A percentile compares a stretch with the other conserved stretches of the same genome.
phyloP scores from a whole-genome alignment of 192 early-diverging fungal species.

The Haplosporangium gracile region DNA sequence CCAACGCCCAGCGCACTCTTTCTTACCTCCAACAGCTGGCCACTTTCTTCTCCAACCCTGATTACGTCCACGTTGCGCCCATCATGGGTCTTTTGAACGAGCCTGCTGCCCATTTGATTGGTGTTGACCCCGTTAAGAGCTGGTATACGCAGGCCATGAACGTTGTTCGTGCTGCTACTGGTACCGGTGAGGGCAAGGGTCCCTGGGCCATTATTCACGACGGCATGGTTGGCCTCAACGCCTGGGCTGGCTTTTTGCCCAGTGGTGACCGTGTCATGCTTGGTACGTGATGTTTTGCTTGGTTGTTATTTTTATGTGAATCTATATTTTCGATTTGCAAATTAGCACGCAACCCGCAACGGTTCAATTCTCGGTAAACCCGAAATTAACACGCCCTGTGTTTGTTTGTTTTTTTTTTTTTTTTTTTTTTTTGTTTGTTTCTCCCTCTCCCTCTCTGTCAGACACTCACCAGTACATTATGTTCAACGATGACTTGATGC shows the following conservation, averaged over 20 bases:
- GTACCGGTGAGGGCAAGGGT: slow-evolving; percentile 23
- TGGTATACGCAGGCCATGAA: slow-evolving; percentile 59
- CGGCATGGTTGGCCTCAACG: slow-evolving; percentile 50
- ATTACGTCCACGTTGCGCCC: slow-evolving; percentile 57
- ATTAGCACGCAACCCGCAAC: not conserved
- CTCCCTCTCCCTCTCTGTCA: slow-evolving; percentile 17
- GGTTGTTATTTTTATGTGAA: slow-evolving; percentile 5
- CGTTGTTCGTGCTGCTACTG: slow-evolving; percentile 48
- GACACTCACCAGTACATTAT: slow-evolving; percentile 62
- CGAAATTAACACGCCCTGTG: not conserved
- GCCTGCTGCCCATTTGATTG: slow-evolving; percentile 31
- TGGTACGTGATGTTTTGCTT: slow-evolving; percentile 40
- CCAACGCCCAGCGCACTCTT: slow-evolving; percentile 65
- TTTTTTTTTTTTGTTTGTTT: not conserved
- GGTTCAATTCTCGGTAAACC: not conserved
- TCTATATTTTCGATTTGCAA: not conserved
- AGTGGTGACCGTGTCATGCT: slow-evolving; percentile 53
- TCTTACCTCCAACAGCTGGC: slow-evolving; percentile 64
- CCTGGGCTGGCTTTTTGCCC: slow-evolving; percentile 58
- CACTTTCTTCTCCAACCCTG: slow-evolving; percentile 61
- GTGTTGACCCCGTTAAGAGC: slow-evolving; percentile 29
- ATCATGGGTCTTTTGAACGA: slow-evolving; percentile 66
- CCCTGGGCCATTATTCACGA: slow-evolving; percentile 61
- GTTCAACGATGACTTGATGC: slow-evolving; percentile 57
- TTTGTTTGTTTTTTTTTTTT: not conserved